phyloP scores from a whole-genome alignment of 2,329 filamentous ascomycete genomes.

The Colletotrichum sp. region DNA sequence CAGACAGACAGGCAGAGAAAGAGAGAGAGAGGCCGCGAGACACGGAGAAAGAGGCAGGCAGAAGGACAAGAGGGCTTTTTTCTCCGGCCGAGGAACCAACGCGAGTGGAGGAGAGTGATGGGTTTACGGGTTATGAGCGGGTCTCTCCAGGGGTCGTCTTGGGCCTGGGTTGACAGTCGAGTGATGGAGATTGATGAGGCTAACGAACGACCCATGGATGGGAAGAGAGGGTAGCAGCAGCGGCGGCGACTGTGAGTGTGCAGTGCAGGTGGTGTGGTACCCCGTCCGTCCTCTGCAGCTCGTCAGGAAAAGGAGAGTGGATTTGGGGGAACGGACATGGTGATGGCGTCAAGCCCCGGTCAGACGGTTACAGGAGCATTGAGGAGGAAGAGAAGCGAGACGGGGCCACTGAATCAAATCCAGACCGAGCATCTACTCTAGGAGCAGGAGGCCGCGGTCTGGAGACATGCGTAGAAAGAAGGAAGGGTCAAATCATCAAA shows the following conservation, averaged over 20 bases:
- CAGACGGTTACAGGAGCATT: background rate
- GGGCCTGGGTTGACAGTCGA: background rate
- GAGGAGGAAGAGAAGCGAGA: background rate
- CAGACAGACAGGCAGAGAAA: background rate
- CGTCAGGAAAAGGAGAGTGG: background rate
- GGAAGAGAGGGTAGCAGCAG: background rate
- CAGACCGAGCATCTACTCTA: background rate
- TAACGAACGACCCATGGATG: background rate
- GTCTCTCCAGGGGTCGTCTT: background rate
- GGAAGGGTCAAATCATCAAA: background rate
- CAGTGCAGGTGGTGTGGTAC: background rate
- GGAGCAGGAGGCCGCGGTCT: background rate
- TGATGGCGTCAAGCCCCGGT: constrained; percentile 9
- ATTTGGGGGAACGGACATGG: background rate
- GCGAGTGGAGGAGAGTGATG: constrained; percentile 8
- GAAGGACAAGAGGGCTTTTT: background rate
- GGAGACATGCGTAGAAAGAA: background rate
- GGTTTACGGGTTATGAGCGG: background rate
- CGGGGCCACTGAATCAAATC: background rate
- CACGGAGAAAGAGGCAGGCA: background rate
- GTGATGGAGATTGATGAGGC: constrained; percentile 3
- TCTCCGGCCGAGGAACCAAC: constrained; percentile 13
- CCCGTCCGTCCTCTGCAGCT: background rate
- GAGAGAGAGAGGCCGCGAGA: background rate
- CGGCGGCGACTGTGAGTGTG: background rate